Base-by-base conservation (phyloP, 768 basidiomycete species). In the Russula vinacea region DNA sequence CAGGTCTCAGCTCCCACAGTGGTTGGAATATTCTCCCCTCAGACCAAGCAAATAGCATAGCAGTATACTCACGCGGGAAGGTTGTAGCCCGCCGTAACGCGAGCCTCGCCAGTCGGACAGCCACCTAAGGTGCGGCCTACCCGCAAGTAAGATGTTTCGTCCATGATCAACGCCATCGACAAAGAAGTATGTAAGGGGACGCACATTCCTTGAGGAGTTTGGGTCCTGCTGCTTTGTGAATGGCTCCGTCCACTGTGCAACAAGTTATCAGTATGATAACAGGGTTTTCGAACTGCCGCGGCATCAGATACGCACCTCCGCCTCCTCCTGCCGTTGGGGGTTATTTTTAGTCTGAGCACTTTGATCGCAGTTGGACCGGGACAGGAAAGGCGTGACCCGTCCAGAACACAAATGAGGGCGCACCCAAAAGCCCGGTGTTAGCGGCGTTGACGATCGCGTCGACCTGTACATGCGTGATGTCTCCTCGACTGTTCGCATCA, bases 401-500 rank as follows among this genome's bases (percentile, higher is more conserved):
- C 29, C 37, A 11, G 32, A 14, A 53, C 32, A 17, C 26, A 24
- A 45, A 45, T 11, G 40, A 24, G 40, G 26, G 39, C 73, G 60
- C 47, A 90, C 91, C 91, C 54, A 87, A 76, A 40, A 94, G 76
- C 55, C 82, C 81, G 52, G 78, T 78, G 70, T 93, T 93, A 7
- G 91, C 92, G 14, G 92, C 92, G 70, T 92, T 93, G 33, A 93
- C 91, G 60, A 93, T 87, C 0, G 84, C 77, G 71, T 92, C 90
- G 13, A 89, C 76, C 57, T 85, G 78, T 24, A 93, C 72, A 61
- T 78, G 76, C 2, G 91, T 92, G 62, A 94, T 92, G 73, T 92
- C 88, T 29, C 89, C 89, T 71, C 89, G 85, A 70, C 91, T 92
- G 69, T 45, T 40, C 2, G 22, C 0, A 11, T 10, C 17, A n/a